Evolutionary conservation across 768 basidiomycete genomes (phyloP).

Genomic region (Xerocomellus amylosporus): DNA sequence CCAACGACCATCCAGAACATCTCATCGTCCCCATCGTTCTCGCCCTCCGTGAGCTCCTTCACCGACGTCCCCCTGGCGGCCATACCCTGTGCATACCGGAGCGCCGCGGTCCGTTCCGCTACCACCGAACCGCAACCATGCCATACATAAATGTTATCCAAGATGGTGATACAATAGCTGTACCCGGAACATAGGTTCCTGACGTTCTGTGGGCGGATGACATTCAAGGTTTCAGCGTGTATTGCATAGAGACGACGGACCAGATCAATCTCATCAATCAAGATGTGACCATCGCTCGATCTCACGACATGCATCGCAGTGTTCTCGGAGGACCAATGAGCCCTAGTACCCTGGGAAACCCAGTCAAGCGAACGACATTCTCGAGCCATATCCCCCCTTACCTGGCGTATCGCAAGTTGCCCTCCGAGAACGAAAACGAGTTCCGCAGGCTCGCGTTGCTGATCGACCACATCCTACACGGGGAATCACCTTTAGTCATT

Average conservation of each 20-base stretch:
- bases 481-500: no score
- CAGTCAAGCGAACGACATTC: background rate
- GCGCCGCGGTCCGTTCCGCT: slow-evolving; percentile 59
- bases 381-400: slow-evolving; percentile 27
- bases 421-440: slow-evolving; percentile 67
- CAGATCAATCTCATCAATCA: slow-evolving; percentile 71
- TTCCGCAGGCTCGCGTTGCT: slow-evolving; percentile 62
- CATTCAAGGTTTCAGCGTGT: slow-evolving; percentile 1
- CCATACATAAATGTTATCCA: slow-evolving; percentile 78
- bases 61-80: slow-evolving; percentile 38
- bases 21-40: slow-evolving; percentile 60
- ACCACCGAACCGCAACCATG: slow-evolving; percentile 67
- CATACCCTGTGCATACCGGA: slow-evolving; percentile 55
- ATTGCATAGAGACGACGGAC: slow-evolving; percentile 36
- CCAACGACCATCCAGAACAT: slow-evolving; percentile 88
- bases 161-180: slow-evolving; percentile 72
- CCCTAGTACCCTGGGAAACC: slow-evolving; percentile 57
- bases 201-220: slow-evolving; percentile 40
- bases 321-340: slow-evolving; percentile 76
- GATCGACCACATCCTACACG: slow-evolving; percentile 42
- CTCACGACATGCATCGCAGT: slow-evolving; percentile 80
- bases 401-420: slow-evolving; percentile 71
- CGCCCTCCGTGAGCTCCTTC: slow-evolving; percentile 62
- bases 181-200: slow-evolving; percentile 81
- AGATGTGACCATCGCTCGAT: slow-evolving; percentile 44